A percentile compares a stretch with the other conserved stretches of the same genome.
Evolutionary conservation across 129 eudicot genomes (phyloP).

Genomic region (Tanacetum coccineum): DNA sequence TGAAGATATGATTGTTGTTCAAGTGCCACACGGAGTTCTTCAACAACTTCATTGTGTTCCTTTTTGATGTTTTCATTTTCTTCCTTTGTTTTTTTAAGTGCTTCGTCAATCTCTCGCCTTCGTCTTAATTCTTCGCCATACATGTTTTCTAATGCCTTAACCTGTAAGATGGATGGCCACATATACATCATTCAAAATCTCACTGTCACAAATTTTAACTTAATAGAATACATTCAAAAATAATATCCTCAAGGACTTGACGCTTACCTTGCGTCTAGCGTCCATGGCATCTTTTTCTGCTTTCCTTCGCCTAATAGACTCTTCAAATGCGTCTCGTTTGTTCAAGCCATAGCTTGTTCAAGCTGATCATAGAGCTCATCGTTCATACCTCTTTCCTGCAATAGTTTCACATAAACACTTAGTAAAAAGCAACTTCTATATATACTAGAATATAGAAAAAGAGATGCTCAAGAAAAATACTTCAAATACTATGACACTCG

Average conservation of each 20-base stretch:
- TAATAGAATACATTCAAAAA: too few relatives aligned
- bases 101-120: constrained; percentile 52
- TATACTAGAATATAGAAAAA: background rate
- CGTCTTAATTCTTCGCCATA: constrained; percentile 46
- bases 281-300: constrained; percentile 78
- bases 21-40: constrained; percentile 47
- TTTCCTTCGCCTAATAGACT: constrained; percentile 69
- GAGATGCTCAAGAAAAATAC: background rate
- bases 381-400: constrained; percentile 52
- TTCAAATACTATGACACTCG: constrained; percentile 44
- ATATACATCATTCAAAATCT: too few relatives aligned
- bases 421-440: constrained; percentile 5
- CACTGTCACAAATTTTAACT: too few relatives aligned
- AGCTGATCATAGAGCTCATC: constrained; percentile 70
- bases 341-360: constrained; percentile 62
- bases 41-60: constrained; percentile 35
- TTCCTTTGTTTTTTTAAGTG: constrained; percentile 41
- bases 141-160: constrained; percentile 45
- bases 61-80: constrained; percentile 41
- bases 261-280: constrained; percentile 66
- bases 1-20: constrained; percentile 53
- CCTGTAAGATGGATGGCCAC: constrained; percentile 32
- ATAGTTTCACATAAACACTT: constrained; percentile 17
- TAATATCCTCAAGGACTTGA: background rate
- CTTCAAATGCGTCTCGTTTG: constrained; percentile 65